Percentiles rank a stretch among this genome's conserved stretches.
Conservation (phyloP, 192 early-diverging fungal genomes). For the Dispira simplex region DNA sequence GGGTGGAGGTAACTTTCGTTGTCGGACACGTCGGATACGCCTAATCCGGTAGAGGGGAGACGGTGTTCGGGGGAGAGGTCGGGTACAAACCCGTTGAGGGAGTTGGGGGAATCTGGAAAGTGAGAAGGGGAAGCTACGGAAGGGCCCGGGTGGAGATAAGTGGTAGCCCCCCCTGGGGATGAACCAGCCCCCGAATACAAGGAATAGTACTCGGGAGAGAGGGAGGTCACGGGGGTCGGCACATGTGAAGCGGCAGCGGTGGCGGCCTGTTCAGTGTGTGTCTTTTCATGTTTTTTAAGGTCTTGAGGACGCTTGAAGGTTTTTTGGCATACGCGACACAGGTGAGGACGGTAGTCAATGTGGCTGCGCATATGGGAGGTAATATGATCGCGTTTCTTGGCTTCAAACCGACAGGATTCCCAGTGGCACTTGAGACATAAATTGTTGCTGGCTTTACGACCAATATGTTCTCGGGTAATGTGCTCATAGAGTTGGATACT, state of each 20-base stretch:
- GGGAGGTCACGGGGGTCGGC: not conserved
- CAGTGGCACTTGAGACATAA: constrained; percentile 80
- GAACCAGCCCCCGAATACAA: not conserved
- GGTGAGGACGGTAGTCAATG: constrained; percentile 79
- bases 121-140: not conserved
- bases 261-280: constrained; percentile 33
- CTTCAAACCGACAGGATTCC: constrained; percentile 57
- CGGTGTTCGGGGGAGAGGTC: constrained; percentile 4
- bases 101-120: constrained; percentile 7
- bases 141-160: not conserved
- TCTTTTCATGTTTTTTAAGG: constrained; percentile 85
- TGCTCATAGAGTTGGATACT: constrained; percentile 74
- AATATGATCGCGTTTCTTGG: constrained; percentile 87
- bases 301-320: constrained; percentile 93
- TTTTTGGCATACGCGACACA: constrained; percentile 67
- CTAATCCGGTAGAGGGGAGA: not conserved
- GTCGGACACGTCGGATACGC: too few species aligned
- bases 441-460: constrained; percentile 75
- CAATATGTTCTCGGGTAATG: constrained; percentile 78
- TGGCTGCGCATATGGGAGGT: constrained; percentile 95
- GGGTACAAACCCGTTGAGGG: not conserved
- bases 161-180: not conserved
- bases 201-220: not conserved
- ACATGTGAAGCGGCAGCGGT: constrained; percentile 5
- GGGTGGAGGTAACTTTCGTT: too few species aligned